Evolutionary conservation across 2,329 filamentous ascomycete genomes (phyloP), one percentile per base, ranked within the genome.

Genomic region (Alternaria arborescens): DNA sequence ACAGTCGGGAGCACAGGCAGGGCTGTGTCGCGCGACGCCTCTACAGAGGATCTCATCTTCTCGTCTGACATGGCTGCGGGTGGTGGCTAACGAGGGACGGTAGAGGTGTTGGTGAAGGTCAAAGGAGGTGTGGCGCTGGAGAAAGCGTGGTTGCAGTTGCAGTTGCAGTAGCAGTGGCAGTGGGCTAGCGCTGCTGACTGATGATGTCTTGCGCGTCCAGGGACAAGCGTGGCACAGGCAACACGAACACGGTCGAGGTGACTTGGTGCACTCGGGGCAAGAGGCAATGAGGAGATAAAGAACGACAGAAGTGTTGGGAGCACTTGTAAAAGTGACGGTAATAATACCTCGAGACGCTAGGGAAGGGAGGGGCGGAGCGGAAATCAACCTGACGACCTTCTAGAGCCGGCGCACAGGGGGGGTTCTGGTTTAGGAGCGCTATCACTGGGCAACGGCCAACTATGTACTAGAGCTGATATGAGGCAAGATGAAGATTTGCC

Each of bases 11-110:
- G 85, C 60, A 93, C 84, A 43, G 84, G 87, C 73, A 81, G 81
- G 68, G 82, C 82, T 65, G 82, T 80, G 66, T 89, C 86, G 79
- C 90, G 87, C 58, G 87, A 83, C 72, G 86, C 83, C 79, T 97
- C 94, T 79, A 91, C 91, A 47, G 93, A 97, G 73, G 89, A 85
- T 77, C 94, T 90, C 71, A 86, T 89, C 83, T 97, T 97, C 80
- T 97, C 84, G 77, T 86, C 91, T 53, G 83, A 85, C 88, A 90
- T 91, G 75, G 63, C 74, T 69, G 64, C 22, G 65, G 34, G 47
- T 46, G 55, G 58, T 44, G 55, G 52, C 50, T 53, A 70, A 68
- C 57, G 71, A 71, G 61, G 55, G 69, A 67, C 60, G 60, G 62
- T 67, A 63, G 46, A 58, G 64, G 58, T 46, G 58, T 44, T 14